These are phyloP conservation scores for Hamigera avellanea DNA, from an alignment of 495 filamentous ascomycete genomes.

Conservation along the genomic window DNA sequence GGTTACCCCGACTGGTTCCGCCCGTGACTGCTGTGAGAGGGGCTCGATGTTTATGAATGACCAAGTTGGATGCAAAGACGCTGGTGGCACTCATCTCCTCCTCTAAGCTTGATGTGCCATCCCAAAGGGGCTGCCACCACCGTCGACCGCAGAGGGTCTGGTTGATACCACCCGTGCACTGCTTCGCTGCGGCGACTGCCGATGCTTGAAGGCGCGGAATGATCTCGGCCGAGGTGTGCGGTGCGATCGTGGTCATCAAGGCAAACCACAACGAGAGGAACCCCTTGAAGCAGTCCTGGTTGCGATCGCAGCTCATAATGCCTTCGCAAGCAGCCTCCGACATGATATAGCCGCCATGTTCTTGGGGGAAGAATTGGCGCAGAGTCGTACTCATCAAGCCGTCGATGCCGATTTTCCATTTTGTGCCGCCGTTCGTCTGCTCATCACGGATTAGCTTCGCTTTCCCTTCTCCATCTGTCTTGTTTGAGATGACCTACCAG, in stretches of 20 bases:
- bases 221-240: slow-evolving; percentile 45
- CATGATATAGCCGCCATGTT: slow-evolving; percentile 42
- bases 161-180: slow-evolving; percentile 49
- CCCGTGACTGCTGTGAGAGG: slow-evolving; percentile 48
- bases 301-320: slow-evolving; percentile 51
- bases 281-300: slow-evolving; percentile 67
- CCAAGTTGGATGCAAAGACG: slow-evolving; percentile 42
- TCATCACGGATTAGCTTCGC: slow-evolving; percentile 7
- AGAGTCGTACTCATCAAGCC: slow-evolving; percentile 42
- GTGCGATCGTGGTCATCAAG: slow-evolving; percentile 52
- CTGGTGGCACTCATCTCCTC: slow-evolving; percentile 30
- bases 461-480: neutral
- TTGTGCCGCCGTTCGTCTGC: slow-evolving; percentile 29
- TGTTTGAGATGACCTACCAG: slow-evolving; percentile 30
- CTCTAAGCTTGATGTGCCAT: slow-evolving; percentile 44
- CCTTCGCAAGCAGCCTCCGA: slow-evolving; percentile 62
- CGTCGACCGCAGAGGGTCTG: slow-evolving; percentile 53
- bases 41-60: slow-evolving; percentile 28
- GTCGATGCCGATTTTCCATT: slow-evolving; percentile 47
- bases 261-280: slow-evolving; percentile 63
- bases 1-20: slow-evolving; percentile 54
- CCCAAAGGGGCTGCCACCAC: slow-evolving; percentile 54
- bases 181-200: slow-evolving; percentile 51
- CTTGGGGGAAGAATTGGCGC: slow-evolving; percentile 40
- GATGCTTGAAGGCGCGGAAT: slow-evolving; percentile 51